phyloP scores from a whole-genome alignment of 2,329 filamentous ascomycete species.

The Sphaerulina musiva region DNA sequence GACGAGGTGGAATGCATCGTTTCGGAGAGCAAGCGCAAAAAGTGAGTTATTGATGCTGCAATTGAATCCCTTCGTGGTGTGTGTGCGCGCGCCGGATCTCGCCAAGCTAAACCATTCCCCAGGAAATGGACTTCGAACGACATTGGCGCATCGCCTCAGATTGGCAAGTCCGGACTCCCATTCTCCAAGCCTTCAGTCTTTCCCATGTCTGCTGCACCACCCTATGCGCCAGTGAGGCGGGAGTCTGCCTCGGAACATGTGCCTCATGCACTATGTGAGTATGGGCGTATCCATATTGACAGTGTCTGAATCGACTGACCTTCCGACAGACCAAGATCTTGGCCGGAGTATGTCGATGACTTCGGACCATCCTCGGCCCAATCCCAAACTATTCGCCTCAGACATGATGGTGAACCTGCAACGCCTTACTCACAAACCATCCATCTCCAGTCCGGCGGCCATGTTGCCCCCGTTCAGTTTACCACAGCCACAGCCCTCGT shows the following conservation, averaged over 20 bases:
- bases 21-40: conserved; percentile 72
- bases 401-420: conserved; percentile 31
- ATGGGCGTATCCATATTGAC: neutral
- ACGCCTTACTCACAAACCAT: conserved; percentile 24
- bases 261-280: conserved; percentile 59
- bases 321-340: conserved; percentile 28
- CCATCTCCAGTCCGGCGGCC: conserved; percentile 22
- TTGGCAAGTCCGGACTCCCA: conserved; percentile 16
- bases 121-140: conserved; percentile 35
- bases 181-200: conserved; percentile 22
- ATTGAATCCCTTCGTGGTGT: too few species aligned
- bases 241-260: conserved; percentile 43
- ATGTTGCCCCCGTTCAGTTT: conserved; percentile 22
- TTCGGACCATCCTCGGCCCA: conserved; percentile 16
- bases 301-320: conserved; percentile 6
- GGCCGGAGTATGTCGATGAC: conserved; percentile 21
- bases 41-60: conserved; percentile 51
- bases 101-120: neutral
- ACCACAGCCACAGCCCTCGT: conserved; percentile 24
- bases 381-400: conserved; percentile 22
- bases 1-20: conserved; percentile 68
- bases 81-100: neutral
- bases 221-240: conserved; percentile 28
- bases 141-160: conserved; percentile 19
- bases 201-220: conserved; percentile 31